These are phyloP conservation scores for Furcasterigmium furcatum DNA, from an alignment of 2,329 filamentous ascomycete species.

Conservation along the genomic window DNA sequence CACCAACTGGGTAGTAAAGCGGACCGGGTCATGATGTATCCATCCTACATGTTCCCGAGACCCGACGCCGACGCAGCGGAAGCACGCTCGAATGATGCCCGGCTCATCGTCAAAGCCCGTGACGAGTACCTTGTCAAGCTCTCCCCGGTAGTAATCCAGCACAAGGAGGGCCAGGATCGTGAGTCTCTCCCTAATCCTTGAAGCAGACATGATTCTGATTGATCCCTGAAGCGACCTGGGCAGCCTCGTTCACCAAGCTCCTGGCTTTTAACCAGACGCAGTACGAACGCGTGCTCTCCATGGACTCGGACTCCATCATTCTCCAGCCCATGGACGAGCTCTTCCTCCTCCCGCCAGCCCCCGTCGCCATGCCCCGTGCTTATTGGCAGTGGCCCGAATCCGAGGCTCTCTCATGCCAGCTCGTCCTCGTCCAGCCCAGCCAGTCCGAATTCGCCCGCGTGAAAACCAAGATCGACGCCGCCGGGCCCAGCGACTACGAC, in stretches of 20 bases:
- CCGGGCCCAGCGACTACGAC: constrained; percentile 44
- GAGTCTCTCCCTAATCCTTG: constrained; percentile 22
- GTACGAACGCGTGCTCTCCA: constrained; percentile 47
- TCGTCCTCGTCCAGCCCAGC: constrained; percentile 62
- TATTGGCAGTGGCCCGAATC: constrained; percentile 60
- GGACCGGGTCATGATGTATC: constrained; percentile 43
- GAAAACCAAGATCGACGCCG: constrained; percentile 16
- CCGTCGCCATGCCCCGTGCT: constrained; percentile 65
- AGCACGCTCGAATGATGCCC: constrained; percentile 23
- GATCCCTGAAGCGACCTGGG: constrained; percentile 48
- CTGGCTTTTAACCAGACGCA: constrained; percentile 62
- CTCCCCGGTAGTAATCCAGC: constrained; percentile 35
- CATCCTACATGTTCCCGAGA: constrained; percentile 30
- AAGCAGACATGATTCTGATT: neutral
- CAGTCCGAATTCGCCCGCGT: constrained; percentile 40
- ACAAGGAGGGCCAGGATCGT: constrained; percentile 30
- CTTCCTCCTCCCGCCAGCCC: constrained; percentile 58
- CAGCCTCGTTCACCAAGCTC: constrained; percentile 64
- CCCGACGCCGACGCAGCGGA: constrained; percentile 22
- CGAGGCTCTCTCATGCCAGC: constrained; percentile 53
- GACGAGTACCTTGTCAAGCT: constrained; percentile 42
- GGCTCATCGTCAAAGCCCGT: constrained; percentile 35
- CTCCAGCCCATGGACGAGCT: constrained; percentile 64
- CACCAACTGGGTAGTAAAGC: constrained; percentile 36
- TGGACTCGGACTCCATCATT: constrained; percentile 59